Conservation (phyloP, 2,329 filamentous ascomycete species). For the Colletotrichum falcatum region DNA sequence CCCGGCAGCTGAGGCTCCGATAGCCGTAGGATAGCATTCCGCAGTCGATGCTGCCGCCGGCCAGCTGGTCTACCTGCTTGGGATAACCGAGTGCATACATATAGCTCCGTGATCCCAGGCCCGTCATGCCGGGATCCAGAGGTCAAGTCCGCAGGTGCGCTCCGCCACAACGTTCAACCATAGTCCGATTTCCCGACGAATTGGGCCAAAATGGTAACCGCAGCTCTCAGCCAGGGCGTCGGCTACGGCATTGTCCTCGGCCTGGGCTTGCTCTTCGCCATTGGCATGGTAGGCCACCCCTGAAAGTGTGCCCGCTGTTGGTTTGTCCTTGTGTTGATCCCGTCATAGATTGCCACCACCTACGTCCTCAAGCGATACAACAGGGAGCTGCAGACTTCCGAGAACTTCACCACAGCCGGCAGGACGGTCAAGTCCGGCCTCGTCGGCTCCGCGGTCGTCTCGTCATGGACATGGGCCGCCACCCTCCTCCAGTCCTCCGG, state of each 20-base stretch:
- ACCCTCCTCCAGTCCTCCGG: constrained; percentile 77
- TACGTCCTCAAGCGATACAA: constrained; percentile 73
- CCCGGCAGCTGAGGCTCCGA: constrained; percentile 36
- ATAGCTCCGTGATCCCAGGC: constrained; percentile 28
- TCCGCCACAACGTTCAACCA: background rate
- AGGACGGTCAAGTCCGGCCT: constrained; percentile 85
- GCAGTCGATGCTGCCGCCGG: constrained; percentile 37
- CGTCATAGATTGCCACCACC: constrained; percentile 69
- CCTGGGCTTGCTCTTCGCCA: constrained; percentile 78
- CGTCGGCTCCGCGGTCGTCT: constrained; percentile 85
- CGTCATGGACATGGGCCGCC: constrained; percentile 86
- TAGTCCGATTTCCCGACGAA: background rate
- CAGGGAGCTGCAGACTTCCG: constrained; percentile 83
- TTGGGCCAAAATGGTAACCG: constrained; percentile 35
- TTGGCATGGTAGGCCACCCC: constrained; percentile 67
- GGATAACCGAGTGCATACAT: constrained; percentile 3
- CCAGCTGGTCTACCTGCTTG: constrained; percentile 13
- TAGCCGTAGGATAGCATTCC: constrained; percentile 17
- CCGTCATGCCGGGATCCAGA: background rate
- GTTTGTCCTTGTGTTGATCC: background rate
- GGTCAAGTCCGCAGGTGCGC: background rate
- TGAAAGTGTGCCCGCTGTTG: too few species aligned
- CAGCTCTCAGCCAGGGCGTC: constrained; percentile 68
- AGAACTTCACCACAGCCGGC: constrained; percentile 86
- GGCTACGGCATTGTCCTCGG: constrained; percentile 85